Conservation (phyloP, 768 basidiomycete genomes). For the Panaeolus papilionaceus region DNA sequence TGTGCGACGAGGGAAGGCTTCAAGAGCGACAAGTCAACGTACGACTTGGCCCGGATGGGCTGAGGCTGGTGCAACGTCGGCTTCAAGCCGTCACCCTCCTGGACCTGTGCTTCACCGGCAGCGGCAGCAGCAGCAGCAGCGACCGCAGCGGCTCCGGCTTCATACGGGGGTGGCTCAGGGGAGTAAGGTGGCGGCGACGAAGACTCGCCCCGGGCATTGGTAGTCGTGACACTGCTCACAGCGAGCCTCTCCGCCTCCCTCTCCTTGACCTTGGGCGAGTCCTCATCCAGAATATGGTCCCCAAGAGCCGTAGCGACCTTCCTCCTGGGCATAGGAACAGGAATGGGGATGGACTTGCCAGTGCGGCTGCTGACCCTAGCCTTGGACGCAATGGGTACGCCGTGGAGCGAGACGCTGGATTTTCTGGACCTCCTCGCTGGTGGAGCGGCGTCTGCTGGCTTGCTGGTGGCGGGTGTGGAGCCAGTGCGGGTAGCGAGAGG, state of each 20-base stretch:
- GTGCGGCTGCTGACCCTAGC: background rate
- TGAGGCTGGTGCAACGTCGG: background rate
- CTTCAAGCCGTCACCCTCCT: background rate
- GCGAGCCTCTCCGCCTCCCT: background rate
- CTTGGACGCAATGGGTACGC: background rate
- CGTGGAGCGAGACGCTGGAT: background rate
- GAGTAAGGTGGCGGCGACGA: background rate
- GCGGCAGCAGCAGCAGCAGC: background rate
- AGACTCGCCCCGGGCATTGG: background rate
- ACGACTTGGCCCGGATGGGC: background rate
- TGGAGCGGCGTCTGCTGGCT: background rate
- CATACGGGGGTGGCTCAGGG: conserved; percentile 1
- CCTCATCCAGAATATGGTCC: background rate
- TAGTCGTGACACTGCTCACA: background rate
- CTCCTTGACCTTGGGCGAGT: background rate
- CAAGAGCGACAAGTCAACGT: background rate
- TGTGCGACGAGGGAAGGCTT: conserved; percentile 3
- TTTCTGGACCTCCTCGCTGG: background rate
- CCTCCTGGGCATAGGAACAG: background rate
- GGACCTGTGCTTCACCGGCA: background rate
- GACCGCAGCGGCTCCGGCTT: background rate
- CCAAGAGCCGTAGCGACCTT: background rate
- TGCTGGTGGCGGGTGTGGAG: background rate
- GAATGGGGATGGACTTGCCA: background rate
- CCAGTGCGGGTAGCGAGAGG: background rate